These are phyloP conservation scores for Chloris gayana DNA, from an alignment of 176 grass and related monocot genomes.

Conservation along the genomic window DNA sequence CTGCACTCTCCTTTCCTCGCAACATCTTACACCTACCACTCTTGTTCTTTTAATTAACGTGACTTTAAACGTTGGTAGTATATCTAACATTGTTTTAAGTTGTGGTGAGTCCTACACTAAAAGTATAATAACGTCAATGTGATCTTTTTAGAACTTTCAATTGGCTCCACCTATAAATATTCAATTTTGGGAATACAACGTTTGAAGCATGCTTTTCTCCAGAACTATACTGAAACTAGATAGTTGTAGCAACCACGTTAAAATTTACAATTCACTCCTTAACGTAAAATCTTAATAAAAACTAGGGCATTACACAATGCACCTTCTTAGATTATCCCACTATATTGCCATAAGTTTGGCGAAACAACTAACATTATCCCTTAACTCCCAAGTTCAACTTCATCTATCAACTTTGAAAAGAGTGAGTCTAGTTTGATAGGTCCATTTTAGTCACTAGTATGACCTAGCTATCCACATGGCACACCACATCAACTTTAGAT, in stretches of 20 bases:
- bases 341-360: too few relatives aligned
- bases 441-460: too few relatives aligned
- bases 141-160: neutral
- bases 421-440: too few relatives aligned
- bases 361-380: too few relatives aligned
- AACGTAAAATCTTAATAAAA: neutral
- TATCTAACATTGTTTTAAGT: neutral
- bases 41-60: neutral
- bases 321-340: neutral
- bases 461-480: too few relatives aligned
- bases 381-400: too few relatives aligned
- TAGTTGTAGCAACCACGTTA: neutral
- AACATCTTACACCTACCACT: neutral
- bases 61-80: neutral
- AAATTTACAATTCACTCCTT: neutral
- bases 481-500: too few relatives aligned
- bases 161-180: neutral
- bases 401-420: too few relatives aligned
- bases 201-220: neutral
- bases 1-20: neutral
- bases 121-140: neutral
- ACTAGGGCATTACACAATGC: neutral
- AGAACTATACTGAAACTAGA: neutral
- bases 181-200: neutral
- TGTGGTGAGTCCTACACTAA: too few relatives aligned